Conservation (phyloP, 1,284 basidiomycete species). For the Chondrostereum purpureum region DNA sequence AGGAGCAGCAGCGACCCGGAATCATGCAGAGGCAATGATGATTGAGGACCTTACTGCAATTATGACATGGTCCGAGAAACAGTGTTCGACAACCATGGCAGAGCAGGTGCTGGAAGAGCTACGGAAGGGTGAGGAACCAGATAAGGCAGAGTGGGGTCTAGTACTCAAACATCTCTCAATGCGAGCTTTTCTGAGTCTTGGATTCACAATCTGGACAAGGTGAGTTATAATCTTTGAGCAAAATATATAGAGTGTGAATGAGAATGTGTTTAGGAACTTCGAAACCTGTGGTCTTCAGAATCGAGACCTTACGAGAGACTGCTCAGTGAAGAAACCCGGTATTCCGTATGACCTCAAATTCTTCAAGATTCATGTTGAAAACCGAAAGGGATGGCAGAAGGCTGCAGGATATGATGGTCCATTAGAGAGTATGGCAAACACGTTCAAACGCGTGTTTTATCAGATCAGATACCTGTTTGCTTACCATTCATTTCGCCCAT, state of each 20-base stretch:
- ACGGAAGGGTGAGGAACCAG: conserved; percentile 4
- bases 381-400: conserved; percentile 25
- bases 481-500: too few species aligned
- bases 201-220: conserved; percentile 16
- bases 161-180: conserved; percentile 10
- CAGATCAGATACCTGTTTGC: too few species aligned
- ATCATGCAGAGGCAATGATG: conserved; percentile 25
- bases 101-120: too few species aligned
- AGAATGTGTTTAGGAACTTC: conserved; percentile 18
- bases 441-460: too few species aligned
- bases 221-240: conserved; percentile 4
- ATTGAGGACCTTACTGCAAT: conserved; percentile 21
- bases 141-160: not conserved
- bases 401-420: conserved; percentile 18
- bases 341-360: conserved; percentile 15
- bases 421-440: conserved; percentile 10
- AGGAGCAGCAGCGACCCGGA: conserved; percentile 16
- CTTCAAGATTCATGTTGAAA: conserved; percentile 17
- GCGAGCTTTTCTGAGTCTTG: conserved; percentile 10
- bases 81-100: conserved; percentile 11
- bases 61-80: conserved; percentile 21
- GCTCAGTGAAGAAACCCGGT: conserved; percentile 9
- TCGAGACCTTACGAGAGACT: conserved; percentile 14
- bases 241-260: not conserved
- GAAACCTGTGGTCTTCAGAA: conserved; percentile 20